Percentiles rank a stretch among this genome's conserved stretches.
phyloP scores from a whole-genome alignment of 2,329 filamentous ascomycete genomes.

The Hirsutella rhossiliensis region DNA sequence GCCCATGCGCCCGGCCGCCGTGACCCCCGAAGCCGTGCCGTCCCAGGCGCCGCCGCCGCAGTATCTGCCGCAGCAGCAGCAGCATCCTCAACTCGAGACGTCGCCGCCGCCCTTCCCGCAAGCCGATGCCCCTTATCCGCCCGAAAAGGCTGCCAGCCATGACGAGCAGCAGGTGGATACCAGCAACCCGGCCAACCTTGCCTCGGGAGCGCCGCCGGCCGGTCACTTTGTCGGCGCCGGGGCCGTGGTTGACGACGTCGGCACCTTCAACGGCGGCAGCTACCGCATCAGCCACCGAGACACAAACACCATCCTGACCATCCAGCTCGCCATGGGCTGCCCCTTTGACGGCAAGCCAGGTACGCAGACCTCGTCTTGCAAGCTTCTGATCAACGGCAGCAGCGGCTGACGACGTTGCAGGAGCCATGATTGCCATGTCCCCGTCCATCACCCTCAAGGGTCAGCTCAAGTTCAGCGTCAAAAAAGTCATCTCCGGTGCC shows the following conservation, averaged over 20 bases:
- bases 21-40: conserved; percentile 5
- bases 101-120: conserved; percentile 13
- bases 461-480: conserved; percentile 72
- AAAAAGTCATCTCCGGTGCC: conserved; percentile 77
- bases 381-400: neutral
- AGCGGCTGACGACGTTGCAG: conserved; percentile 21
- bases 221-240: conserved; percentile 51
- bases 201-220: conserved; percentile 27
- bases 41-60: conserved; percentile 4
- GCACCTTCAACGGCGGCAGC: conserved; percentile 94
- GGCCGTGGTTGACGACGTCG: conserved; percentile 66
- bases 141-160: conserved; percentile 15
- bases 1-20: conserved; percentile 12
- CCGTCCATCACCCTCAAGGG: conserved; percentile 77
- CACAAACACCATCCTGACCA: conserved; percentile 76
- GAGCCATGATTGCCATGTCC: conserved; percentile 92
- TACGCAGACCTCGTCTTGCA: conserved; percentile 14
- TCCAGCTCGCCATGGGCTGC: conserved; percentile 83
- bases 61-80: conserved; percentile 5
- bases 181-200: conserved; percentile 17
- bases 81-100: conserved; percentile 12
- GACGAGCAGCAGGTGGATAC: conserved; percentile 12
- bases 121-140: conserved; percentile 11
- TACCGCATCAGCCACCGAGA: conserved; percentile 90
- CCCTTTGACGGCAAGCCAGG: conserved; percentile 71